Evolutionary conservation across 768 basidiomycete genomes (phyloP).

Genomic region (Leccinum longicurvipes): DNA sequence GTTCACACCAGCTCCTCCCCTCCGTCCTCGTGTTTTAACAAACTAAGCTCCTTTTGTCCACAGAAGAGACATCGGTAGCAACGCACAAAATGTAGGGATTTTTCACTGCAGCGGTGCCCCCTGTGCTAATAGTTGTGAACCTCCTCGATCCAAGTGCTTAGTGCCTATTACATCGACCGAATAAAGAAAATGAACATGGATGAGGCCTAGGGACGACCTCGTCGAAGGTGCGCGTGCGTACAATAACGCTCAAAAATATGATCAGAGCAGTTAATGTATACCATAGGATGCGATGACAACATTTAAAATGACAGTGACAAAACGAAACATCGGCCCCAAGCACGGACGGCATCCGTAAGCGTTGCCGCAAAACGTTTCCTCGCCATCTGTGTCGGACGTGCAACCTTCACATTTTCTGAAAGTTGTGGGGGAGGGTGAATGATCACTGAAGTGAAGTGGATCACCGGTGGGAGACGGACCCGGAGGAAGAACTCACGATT

Average conservation of each 20-base stretch:
- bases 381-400: constrained; percentile 85
- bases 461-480: background rate
- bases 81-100: background rate
- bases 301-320: background rate
- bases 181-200: background rate
- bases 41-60: no score
- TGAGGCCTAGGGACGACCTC: background rate
- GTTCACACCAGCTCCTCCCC: no score
- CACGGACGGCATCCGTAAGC: background rate
- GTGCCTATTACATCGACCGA: background rate
- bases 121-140: background rate
- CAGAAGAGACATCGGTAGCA: no score
- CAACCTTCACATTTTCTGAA: constrained; percentile 84
- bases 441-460: background rate
- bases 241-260: no score
- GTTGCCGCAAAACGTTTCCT: no score
- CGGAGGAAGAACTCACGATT: constrained; percentile 53
- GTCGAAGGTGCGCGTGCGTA: background rate
- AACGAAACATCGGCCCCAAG: background rate
- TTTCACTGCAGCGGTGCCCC: background rate
- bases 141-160: background rate
- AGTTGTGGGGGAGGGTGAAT: background rate
- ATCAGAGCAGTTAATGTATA: constrained; percentile 1
- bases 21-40: background rate
- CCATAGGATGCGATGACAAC: background rate